Base-by-base conservation (phyloP, 805 yeast genomes). In the Isabelozyma rhagii region DNA sequence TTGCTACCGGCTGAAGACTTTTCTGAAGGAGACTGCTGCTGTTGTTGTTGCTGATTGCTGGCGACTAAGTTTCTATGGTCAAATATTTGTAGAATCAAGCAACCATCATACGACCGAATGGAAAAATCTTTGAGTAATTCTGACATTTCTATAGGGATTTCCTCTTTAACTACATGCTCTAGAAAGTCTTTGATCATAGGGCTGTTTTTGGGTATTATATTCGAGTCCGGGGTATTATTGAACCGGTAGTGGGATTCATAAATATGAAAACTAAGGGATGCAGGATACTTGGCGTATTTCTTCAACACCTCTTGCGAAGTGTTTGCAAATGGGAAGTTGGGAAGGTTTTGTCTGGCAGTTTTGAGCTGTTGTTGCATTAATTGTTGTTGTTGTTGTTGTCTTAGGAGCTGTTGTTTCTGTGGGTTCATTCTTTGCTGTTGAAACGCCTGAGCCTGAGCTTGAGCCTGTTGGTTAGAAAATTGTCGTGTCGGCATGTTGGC, bases 161-260 rank as follows among this genome's bases (percentile, higher is more conserved):
- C 85, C 46, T 93, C 96, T 48, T 81, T 74, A 13, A 91, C 85
- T 9, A 93, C 87, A 60, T 84, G 87, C 55, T 85, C 83, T 52
- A 93, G 70, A 59, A 94, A 94, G 54, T 85, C 88, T 63, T 85
- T 87, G 45, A 89, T 81, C 62, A 88, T 80, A 13, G 89, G 86
- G 52, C 89, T 87, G 58, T 80, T 80, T 61, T 87, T 87, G 6
- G 96, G 91, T 40, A 94, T 87, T 5, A 67, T 64, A 45, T 88
- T 80, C 7, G 96, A 90, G 58, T 92, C 97, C 61, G 78, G 79
- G 46, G 87, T 93, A 55, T 88, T 89, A 54, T 96, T 96, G 71
- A 93, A 92, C 52, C 96, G 80, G 66, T 84, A 93, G 68, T 92
- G 96, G 49, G 89, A 90, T 58, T 90, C 94, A 67, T 89, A 92